phyloP scores from a whole-genome alignment of 192 early-diverging fungal genomes.

The Backusella parvicylindrica region DNA sequence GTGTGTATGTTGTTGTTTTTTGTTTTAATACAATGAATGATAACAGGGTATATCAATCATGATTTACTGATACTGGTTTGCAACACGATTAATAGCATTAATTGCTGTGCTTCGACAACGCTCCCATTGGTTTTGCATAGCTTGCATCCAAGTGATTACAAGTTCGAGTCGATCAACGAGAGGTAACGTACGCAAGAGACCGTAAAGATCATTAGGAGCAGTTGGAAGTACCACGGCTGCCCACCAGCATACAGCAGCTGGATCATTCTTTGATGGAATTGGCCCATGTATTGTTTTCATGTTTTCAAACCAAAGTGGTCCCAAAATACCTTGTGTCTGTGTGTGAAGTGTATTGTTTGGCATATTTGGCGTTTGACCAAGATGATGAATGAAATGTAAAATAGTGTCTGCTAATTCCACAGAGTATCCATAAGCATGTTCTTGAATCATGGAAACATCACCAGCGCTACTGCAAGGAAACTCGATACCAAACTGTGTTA shows the following conservation, averaged over 20 bases:
- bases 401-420: conserved; percentile 13
- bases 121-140: conserved; percentile 12
- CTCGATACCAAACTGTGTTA: neutral
- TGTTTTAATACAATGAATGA: neutral
- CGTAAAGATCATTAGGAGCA: neutral
- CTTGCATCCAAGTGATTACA: conserved; percentile 9
- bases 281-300: conserved; percentile 7
- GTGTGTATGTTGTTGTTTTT: neutral
- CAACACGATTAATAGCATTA: conserved; percentile 5
- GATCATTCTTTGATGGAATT: conserved; percentile 6
- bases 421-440: neutral
- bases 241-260: conserved; percentile 18
- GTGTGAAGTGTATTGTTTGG: neutral
- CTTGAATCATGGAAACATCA: neutral
- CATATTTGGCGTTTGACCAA: neutral
- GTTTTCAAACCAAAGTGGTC: conserved; percentile 12
- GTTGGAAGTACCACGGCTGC: conserved; percentile 11
- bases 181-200: neutral
- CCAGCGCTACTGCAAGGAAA: neutral
- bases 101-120: conserved; percentile 12
- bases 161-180: conserved; percentile 14
- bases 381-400: conserved; percentile 11
- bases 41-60: neutral
- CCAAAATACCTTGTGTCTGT: conserved; percentile 9
- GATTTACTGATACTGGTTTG: conserved; percentile 9